Base-by-base conservation (phyloP, 768 basidiomycete species). In the Phylloporus rhodoxanthus region DNA sequence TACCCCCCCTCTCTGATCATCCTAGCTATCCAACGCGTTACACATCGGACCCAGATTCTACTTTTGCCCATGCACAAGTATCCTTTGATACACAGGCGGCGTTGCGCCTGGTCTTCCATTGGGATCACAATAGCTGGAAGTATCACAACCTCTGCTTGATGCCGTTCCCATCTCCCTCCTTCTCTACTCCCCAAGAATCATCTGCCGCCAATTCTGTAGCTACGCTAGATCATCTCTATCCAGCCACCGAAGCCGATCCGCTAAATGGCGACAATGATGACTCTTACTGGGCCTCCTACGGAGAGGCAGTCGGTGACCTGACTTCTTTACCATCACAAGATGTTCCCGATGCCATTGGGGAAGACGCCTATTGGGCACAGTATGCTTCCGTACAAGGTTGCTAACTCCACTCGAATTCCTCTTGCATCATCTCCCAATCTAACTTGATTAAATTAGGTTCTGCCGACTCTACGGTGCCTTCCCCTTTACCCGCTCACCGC, bases 311-410 rank as follows among this genome's bases (percentile, higher is more conserved):
- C 40, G 51, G 58, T 10, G 72, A 69, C 47, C 48, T 53, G 39
- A 45, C 48, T n/a, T 25, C 53, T 47, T 25, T 56, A 52, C 37
- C 45, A 29, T 37, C 40, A 29, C 43, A 55, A 67, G 47, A 52
- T 52, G 42, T 64, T 11, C 15, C 26, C 10, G 46, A 41, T 29
- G 19, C 8, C 19, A 56, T 59, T 1, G 54, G 45, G 36, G 77
- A 79, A 52, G 86, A 87, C 51, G 83, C 82, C 6, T 88, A 88
- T 57, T 88, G 86, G 86, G 84, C 84, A 21, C 82, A 76, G 53
- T 88, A 88, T 63, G 71, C 82, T 26, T 71, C 73, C 17, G 75
- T 87, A 7, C 85, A 88, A 66, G 86, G 86, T 85, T 48, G 19
- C 37, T 54, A 54, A 53, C 43, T 52, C 53, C 51, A 28, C 29